These are phyloP conservation scores for Pestalotiopsis sp. DNA, from an alignment of 2,329 filamentous ascomycete species.

Conservation along the genomic window DNA sequence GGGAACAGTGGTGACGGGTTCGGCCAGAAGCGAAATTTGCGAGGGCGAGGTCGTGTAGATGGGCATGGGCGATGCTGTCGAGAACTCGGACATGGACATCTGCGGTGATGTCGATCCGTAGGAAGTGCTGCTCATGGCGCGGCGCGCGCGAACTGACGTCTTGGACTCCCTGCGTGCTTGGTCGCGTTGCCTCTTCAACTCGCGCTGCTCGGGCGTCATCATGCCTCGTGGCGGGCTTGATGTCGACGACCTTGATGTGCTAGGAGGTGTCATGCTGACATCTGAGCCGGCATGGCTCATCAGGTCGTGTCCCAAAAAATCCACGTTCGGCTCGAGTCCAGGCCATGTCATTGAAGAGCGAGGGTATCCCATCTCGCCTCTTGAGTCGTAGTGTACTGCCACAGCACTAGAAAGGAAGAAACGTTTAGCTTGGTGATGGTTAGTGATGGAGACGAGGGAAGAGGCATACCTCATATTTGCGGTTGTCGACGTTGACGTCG, in stretches of 20 bases:
- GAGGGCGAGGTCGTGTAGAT: conserved; percentile 55
- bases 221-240: conserved; percentile 59
- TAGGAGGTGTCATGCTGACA: conserved; percentile 53
- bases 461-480: conserved; percentile 40
- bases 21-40: conserved; percentile 53
- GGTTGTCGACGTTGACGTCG: conserved; percentile 21
- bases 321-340: conserved; percentile 40
- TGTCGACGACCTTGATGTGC: conserved; percentile 54
- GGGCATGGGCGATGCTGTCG: conserved; percentile 44
- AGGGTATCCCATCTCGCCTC: conserved; percentile 52
- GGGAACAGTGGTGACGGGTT: conserved; percentile 48
- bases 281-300: conserved; percentile 48
- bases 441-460: conserved; percentile 15
- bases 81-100: conserved; percentile 45
- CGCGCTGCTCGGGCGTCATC: conserved; percentile 63
- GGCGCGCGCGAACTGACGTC: conserved; percentile 50
- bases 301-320: conserved; percentile 48
- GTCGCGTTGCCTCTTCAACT: conserved; percentile 64
- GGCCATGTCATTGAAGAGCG: conserved; percentile 55
- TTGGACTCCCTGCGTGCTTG: conserved; percentile 62
- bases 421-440: conserved; percentile 9
- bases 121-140: conserved; percentile 48
- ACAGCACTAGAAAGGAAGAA: conserved; percentile 50
- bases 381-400: conserved; percentile 51
- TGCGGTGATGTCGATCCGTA: conserved; percentile 43